Base-by-base conservation (phyloP, 305 asterid genomes). In the Ilex paraguariensis region DNA sequence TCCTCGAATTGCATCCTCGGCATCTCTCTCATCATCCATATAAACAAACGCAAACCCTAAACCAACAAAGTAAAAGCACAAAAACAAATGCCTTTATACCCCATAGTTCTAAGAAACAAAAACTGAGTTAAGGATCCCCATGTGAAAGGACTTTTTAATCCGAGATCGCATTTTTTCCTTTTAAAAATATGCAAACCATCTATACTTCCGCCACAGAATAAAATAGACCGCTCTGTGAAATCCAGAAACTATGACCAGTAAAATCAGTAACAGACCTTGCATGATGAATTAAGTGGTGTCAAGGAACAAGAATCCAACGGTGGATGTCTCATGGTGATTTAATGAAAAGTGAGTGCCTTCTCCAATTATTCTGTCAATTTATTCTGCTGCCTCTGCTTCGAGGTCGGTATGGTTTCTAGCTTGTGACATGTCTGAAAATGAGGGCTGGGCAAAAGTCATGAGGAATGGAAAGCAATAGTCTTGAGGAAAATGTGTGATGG, bases 21-120 rank as follows among this genome's bases (percentile, higher is more conserved):
- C 96, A 73, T 88, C 95, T 70, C 92, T 79, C 67, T 86, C 96
- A 70, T 88, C 92, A 58, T 77, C 90, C 95, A 88, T 88, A 75
- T 86, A 82, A 57, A 88, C 82, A 73, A 86, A 88, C 61, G 91
- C 95, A 74, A 84, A 87, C 53, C 91, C 90, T 87, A 78, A 12
- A 49, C 14, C 14, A 49, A 7, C 10, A 71, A 13, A 40, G 5
- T 31, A 44, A 32, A 13, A 16, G 66, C 40, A 30, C 45, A 69
- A 49, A 49, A 49, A 49, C 11, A 21, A 12, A 49, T 49, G 14
- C 4, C 28, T 49, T 49, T 49, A 49, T 49, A 4, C 42, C 6
- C 42, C 42, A 36, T 49, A 49, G 3, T 49, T 49, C 5, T 12
- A 11, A 49, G 16, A 5, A 12, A 49, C 11, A 49, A 49, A 49